phyloP scores from a whole-genome alignment of 805 yeast genomes.

The Clavispora fructus region DNA sequence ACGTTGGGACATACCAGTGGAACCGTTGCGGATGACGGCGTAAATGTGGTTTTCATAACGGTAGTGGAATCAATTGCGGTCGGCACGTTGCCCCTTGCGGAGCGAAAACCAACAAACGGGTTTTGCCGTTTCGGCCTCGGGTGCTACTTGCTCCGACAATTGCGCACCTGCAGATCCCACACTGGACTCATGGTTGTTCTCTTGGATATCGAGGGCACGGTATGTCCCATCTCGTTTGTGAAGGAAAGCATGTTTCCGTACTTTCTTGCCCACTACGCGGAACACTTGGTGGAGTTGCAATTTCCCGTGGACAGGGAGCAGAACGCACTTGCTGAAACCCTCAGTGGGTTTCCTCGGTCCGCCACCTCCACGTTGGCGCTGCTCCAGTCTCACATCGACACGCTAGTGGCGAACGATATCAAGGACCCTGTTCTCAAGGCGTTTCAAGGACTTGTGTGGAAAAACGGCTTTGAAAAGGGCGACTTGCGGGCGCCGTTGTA shows the following conservation, averaged over 20 bases:
- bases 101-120: too few species aligned
- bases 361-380: conserved; percentile 18
- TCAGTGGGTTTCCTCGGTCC: conserved; percentile 44
- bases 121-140: too few species aligned
- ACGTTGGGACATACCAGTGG: too few species aligned
- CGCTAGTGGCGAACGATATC: conserved; percentile 59
- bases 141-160: too few species aligned
- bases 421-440: conserved; percentile 75
- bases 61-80: too few species aligned
- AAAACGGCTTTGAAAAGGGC: conserved; percentile 70
- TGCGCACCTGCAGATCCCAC: neutral
- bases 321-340: conserved; percentile 22
- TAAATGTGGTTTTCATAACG: too few species aligned
- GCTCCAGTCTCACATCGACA: conserved; percentile 45
- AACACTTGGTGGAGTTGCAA: conserved; percentile 21
- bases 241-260: conserved; percentile 74
- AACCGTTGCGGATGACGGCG: too few species aligned
- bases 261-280: conserved; percentile 51
- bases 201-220: conserved; percentile 87
- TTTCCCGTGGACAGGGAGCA: conserved; percentile 16
- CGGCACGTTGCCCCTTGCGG: too few species aligned
- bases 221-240: conserved; percentile 88
- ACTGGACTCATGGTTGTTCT: conserved; percentile 21
- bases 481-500: conserved; percentile 73
- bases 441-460: conserved; percentile 84